phyloP scores from a whole-genome alignment of 2,329 filamentous ascomycete species.

The Penicillium sp. region DNA sequence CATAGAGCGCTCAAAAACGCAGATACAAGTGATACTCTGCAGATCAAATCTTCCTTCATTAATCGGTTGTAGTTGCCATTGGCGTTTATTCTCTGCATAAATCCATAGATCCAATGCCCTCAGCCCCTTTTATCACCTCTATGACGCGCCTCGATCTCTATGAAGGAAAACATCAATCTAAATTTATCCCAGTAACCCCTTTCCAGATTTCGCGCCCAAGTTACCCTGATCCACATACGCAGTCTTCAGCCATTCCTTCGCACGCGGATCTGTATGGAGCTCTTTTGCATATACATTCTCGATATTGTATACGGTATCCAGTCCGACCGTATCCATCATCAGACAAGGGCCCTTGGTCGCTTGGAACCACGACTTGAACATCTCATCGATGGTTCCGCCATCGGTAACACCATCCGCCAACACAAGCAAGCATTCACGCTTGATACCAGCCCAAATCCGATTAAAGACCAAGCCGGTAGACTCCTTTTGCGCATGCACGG shows the following conservation, averaged over 20 bases:
- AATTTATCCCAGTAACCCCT: constrained; percentile 23
- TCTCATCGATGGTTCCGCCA: constrained; percentile 27
- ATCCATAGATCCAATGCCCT: neutral
- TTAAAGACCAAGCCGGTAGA: constrained; percentile 29
- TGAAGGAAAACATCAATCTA: neutral
- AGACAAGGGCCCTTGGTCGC: constrained; percentile 29
- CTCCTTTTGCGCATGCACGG: constrained; percentile 25
- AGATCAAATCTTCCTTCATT: neutral
- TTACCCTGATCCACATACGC: constrained; percentile 30
- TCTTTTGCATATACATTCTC: constrained; percentile 26
- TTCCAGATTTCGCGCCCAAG: constrained; percentile 27
- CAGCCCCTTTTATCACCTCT: neutral
- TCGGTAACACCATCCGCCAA: constrained; percentile 30
- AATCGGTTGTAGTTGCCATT: neutral
- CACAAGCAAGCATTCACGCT: constrained; percentile 27
- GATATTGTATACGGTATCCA: constrained; percentile 34
- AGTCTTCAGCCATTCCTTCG: constrained; percentile 29
- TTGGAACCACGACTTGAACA: constrained; percentile 32
- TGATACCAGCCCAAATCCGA: constrained; percentile 30
- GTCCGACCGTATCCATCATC: constrained; percentile 34
- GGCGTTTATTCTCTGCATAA: neutral
- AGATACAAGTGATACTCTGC: neutral
- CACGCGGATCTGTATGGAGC: constrained; percentile 15
- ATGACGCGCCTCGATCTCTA: neutral
- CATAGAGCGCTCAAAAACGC: neutral